A percentile compares a stretch with the other conserved stretches of the same genome.
Conservation (phyloP, 305 asterid genomes). For the Petunia hybrid region DNA sequence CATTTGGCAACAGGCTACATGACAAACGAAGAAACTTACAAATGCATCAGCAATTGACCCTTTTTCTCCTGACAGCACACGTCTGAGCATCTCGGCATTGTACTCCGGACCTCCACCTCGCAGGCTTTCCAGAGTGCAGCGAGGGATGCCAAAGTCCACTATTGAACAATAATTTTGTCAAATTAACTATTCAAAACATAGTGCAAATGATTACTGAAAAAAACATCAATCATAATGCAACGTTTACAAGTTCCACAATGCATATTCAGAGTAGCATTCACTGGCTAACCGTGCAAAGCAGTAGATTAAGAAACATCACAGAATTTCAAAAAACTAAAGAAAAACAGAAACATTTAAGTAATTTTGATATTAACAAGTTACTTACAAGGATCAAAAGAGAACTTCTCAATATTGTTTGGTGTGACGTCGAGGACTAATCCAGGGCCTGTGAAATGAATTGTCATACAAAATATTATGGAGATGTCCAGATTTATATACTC, state of each 20-base stretch:
- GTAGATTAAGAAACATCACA: not conserved
- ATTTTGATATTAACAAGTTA: slow-evolving; percentile 7
- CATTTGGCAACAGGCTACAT: not conserved
- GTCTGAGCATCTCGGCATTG: slow-evolving; percentile 73
- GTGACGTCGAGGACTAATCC: slow-evolving; percentile 87
- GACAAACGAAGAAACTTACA: slow-evolving; percentile 48
- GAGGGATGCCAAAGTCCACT: slow-evolving; percentile 95
- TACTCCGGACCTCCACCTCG: slow-evolving; percentile 88
- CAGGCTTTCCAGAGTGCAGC: slow-evolving; percentile 80
- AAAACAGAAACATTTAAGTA: not conserved
- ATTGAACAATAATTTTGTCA: slow-evolving; percentile 24
- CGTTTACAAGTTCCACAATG: not conserved
- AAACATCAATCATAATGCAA: slow-evolving; percentile 5
- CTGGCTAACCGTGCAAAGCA: not conserved
- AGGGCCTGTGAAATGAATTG: slow-evolving; percentile 60
- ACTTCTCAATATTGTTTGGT: slow-evolving; percentile 66
- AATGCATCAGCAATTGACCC: slow-evolving; percentile 90
- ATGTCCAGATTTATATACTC: not conserved
- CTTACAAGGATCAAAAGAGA: slow-evolving; percentile 89
- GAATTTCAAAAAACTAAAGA: not conserved
- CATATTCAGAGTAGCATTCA: not conserved
- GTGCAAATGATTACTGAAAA: slow-evolving; percentile 21
- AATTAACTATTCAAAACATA: not conserved
- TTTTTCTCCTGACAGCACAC: slow-evolving; percentile 77
- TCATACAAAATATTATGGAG: slow-evolving; percentile 3